Evolutionary conservation across 306 rosid genomes (phyloP).

Genomic region (Corylus americana): DNA sequence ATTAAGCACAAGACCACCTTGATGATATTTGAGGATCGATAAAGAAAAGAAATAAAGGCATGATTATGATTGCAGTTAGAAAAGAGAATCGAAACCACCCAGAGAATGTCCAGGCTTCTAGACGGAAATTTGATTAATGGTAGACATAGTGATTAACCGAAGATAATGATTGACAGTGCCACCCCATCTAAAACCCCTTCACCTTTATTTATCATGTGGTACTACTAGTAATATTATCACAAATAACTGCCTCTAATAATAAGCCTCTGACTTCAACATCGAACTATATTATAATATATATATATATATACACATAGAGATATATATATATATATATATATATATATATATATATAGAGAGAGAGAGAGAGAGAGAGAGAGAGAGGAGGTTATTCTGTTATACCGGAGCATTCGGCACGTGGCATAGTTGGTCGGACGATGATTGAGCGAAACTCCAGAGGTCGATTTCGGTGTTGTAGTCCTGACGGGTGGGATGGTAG

Average conservation of each 20-base stretch:
- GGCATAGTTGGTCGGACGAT: conserved; percentile 63
- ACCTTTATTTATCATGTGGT: conserved; percentile 14
- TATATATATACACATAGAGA: background rate
- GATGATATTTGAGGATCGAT: conserved; percentile 30
- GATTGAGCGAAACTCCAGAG: conserved; percentile 70
- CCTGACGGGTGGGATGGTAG: conserved; percentile 37
- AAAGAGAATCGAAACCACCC: conserved; percentile 24
- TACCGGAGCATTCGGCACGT: conserved; percentile 41
- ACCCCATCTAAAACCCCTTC: conserved; percentile 46
- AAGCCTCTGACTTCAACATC: conserved; percentile 20
- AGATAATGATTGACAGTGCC: conserved; percentile 66
- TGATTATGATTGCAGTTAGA: conserved; percentile 37
- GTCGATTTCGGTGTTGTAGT: conserved; percentile 60
- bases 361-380: too few relatives aligned
- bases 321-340: background rate
- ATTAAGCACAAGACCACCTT: conserved; percentile 48
- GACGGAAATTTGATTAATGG: conserved; percentile 34
- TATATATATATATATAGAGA: background rate
- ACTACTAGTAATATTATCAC: conserved; percentile 3
- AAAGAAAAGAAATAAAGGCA: conserved; percentile 15
- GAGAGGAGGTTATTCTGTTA: conserved; percentile 1
- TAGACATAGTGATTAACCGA: conserved; percentile 58
- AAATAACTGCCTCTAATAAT: conserved; percentile 27
- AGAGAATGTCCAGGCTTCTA: conserved; percentile 19
- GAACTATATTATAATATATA: background rate